phyloP scores from a whole-genome alignment of 2,329 filamentous ascomycete genomes.

The Trichophyton mentagrophytes region DNA sequence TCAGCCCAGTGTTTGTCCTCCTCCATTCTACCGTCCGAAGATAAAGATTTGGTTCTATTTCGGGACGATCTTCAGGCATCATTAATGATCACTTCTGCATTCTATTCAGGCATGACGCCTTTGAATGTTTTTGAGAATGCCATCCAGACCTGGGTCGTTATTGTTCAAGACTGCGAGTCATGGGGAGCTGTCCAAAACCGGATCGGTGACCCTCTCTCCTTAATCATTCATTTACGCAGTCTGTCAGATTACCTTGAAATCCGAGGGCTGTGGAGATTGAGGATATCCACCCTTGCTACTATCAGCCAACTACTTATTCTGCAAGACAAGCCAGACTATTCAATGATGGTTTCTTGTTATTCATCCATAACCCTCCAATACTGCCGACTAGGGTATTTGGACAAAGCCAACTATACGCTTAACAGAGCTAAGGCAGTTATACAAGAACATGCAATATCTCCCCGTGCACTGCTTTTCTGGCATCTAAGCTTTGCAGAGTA shows the following conservation, averaged over 20 bases:
- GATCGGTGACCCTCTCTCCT: slow-evolving; percentile 40
- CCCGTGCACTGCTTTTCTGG: slow-evolving; percentile 42
- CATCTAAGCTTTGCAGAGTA: slow-evolving; percentile 66
- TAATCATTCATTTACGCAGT: slow-evolving; percentile 40
- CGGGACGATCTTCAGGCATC: slow-evolving; percentile 23
- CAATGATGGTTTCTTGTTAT: slow-evolving; percentile 31
- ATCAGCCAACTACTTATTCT: slow-evolving; percentile 38
- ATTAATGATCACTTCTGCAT: slow-evolving; percentile 23
- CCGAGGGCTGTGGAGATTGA: slow-evolving; percentile 41
- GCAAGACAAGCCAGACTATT: slow-evolving; percentile 24
- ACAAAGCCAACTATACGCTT: slow-evolving; percentile 46
- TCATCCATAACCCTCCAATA: slow-evolving; percentile 43
- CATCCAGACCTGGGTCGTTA: slow-evolving; percentile 25
- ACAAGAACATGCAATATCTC: slow-evolving; percentile 28
- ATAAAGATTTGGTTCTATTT: slow-evolving; percentile 19
- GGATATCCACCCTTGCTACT: slow-evolving; percentile 39
- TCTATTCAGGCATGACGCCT: slow-evolving; percentile 23
- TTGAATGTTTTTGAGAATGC: slow-evolving; percentile 19
- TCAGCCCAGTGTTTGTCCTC: slow-evolving; percentile 18
- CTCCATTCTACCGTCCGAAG: slow-evolving; percentile 14
- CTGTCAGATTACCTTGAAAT: slow-evolving; percentile 46
- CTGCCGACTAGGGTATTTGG: slow-evolving; percentile 47
- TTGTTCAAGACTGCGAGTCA: slow-evolving; percentile 34
- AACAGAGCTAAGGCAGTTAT: slow-evolving; percentile 44
- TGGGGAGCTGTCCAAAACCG: slow-evolving; percentile 30